phyloP scores from a whole-genome alignment of 495 filamentous ascomycete genomes.

The Penicillium paxilli region DNA sequence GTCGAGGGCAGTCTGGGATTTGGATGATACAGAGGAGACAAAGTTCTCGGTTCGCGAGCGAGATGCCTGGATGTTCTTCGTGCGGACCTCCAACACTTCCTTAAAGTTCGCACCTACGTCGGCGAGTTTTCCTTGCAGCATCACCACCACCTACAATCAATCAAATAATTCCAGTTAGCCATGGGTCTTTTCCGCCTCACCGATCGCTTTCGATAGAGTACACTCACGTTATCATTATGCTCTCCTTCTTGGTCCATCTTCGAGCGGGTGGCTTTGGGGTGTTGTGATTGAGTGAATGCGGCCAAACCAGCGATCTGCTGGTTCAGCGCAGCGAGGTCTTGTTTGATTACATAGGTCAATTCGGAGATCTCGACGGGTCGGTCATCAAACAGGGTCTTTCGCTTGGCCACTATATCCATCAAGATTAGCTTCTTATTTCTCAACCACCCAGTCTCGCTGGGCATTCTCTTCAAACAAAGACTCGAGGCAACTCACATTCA shows the following conservation, averaged over 20 bases:
- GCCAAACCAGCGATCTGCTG: slow-evolving; percentile 81
- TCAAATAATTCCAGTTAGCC: neutral
- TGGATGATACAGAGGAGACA: slow-evolving; percentile 81
- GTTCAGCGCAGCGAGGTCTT: slow-evolving; percentile 89
- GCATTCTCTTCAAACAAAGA: no score
- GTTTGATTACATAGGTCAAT: slow-evolving; percentile 94
- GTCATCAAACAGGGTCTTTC: slow-evolving; percentile 97
- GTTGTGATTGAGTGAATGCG: slow-evolving; percentile 66
- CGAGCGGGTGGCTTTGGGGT: slow-evolving; percentile 58
- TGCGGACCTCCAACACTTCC: slow-evolving; percentile 92
- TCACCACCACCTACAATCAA: slow-evolving; percentile 78
- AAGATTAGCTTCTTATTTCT: slow-evolving; percentile 10
- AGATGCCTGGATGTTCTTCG: slow-evolving; percentile 97
- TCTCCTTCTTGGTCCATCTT: slow-evolving; percentile 83
- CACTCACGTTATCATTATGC: slow-evolving; percentile 86
- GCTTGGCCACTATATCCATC: slow-evolving; percentile 72
- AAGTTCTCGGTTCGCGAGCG: slow-evolving; percentile 93
- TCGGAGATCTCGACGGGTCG: slow-evolving; percentile 95
- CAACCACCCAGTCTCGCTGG: no score
- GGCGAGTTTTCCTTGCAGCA: slow-evolving; percentile 92
- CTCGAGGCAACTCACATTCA: slow-evolving; percentile 57
- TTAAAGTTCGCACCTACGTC: slow-evolving; percentile 95
- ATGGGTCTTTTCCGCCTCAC: no score
- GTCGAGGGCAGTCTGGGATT: slow-evolving; percentile 65
- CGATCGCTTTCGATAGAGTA: no score